Base-by-base conservation (phyloP, 2,329 filamentous ascomycete genomes). In the Diaporthe helianthi region DNA sequence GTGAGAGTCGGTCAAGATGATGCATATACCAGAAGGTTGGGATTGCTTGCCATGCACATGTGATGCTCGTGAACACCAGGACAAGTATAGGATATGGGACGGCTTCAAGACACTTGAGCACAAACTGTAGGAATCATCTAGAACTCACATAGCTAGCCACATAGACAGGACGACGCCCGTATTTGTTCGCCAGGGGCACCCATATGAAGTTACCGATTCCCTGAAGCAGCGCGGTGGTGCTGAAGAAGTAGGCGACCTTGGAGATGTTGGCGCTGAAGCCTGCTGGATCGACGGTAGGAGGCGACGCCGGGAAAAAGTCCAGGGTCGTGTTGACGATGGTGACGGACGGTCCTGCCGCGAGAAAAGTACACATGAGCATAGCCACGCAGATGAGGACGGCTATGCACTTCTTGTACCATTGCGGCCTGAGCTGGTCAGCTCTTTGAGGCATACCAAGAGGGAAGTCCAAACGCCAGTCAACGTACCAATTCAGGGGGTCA, bases 341-440 rank as follows among this genome's bases (percentile, higher is more conserved):
- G 36, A 87, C 82, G 3, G 82, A 82, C 3, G 86, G 85, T 0
- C 83, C 86, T n/a, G 85, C 86, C 0, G 85, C 85, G 5, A 88
- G 76, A 72, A 87, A 87, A 75, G 87, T 88, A 77, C 82, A 85
- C 76, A 87, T 81, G 71, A 86, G 79, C 79, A 88, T 87, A 65
- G 85, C 84, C 4, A 83, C 71, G 74, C 83, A 87, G 41, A 87
- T 80, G 17, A 86, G 76, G 58, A 78, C 74, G 10, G 85, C 84
- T 46, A 84, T 83, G 74, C 85, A 87, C 71, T 81, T 80, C 63
- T 85, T 84, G 72, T 83, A 84, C 72, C 79, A 77, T 76, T 80
- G 78, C 31, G 80, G 77, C 83, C 81, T 83, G 41, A 10, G 15
- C 24, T 0, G 7, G 58, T 66, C 33, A 70, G 38, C 58, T 44